Conservation (phyloP, 2,329 filamentous ascomycete species). For the Nannizzia gypsea region DNA sequence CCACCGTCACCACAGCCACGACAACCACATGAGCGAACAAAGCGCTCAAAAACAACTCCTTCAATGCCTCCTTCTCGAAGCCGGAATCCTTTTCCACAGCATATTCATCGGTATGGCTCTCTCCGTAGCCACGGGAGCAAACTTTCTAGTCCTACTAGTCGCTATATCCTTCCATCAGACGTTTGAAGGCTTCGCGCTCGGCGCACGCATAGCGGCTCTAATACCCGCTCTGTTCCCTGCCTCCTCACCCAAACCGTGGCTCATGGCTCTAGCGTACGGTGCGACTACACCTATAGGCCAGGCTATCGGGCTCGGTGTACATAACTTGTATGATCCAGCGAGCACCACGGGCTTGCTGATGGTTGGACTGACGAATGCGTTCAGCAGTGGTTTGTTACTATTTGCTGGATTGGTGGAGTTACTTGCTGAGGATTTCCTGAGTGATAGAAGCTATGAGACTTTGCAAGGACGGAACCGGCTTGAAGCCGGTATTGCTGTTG, state of each 20-base stretch:
- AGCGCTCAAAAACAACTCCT: constrained; percentile 51
- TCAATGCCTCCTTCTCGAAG: constrained; percentile 69
- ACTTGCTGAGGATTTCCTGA: constrained; percentile 70
- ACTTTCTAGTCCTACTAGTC: constrained; percentile 67
- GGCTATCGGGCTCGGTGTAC: constrained; percentile 65
- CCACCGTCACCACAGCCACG: constrained; percentile 10
- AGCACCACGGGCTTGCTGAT: constrained; percentile 65
- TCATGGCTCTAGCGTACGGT: constrained; percentile 53
- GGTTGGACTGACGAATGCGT: constrained; percentile 79
- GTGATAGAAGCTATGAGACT: constrained; percentile 50
- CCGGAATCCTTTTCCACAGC: constrained; percentile 73
- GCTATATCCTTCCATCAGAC: constrained; percentile 79
- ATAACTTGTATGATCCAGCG: constrained; percentile 67
- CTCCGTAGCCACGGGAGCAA: constrained; percentile 65
- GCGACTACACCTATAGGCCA: constrained; percentile 71
- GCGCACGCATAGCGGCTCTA: constrained; percentile 71
- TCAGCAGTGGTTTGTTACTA: constrained; percentile 65
- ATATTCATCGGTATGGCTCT: constrained; percentile 82
- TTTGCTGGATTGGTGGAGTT: constrained; percentile 78
- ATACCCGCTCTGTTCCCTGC: constrained; percentile 53
- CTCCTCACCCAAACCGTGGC: constrained; percentile 61
- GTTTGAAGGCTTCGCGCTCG: constrained; percentile 77
- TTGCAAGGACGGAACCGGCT: constrained; percentile 47
- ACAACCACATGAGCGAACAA: constrained; percentile 14
- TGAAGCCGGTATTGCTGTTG: constrained; percentile 51